These are phyloP conservation scores for Sindora glabra DNA, from an alignment of 306 rosid species.

Conservation along the genomic window DNA sequence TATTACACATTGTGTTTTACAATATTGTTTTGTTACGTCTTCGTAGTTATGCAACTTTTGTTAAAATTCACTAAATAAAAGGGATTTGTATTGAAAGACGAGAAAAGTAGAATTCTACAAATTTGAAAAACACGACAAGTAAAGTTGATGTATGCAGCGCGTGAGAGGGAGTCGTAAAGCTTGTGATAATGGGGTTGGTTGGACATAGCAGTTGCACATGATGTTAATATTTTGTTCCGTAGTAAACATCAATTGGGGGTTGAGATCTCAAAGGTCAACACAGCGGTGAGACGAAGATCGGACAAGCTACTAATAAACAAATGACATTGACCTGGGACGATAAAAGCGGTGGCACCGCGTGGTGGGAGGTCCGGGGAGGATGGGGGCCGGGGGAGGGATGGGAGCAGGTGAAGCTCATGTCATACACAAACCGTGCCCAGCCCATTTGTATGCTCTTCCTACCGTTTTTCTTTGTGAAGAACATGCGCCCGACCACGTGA, in stretches of 20 bases:
- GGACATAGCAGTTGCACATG: constrained; percentile 8
- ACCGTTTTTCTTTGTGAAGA: constrained; percentile 11
- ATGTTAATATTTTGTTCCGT: constrained; percentile 2
- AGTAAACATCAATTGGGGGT: not conserved
- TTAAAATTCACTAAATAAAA: too few relatives aligned
- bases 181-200: not conserved
- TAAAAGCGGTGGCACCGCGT: constrained; percentile 16
- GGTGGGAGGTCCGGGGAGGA: not conserved
- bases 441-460: not conserved
- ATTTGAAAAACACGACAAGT: too few relatives aligned
- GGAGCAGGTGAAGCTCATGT: not conserved
- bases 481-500: constrained; percentile 32
- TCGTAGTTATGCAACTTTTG: too few relatives aligned
- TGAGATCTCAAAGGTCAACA: constrained; percentile 11
- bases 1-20: too few relatives aligned
- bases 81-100: too few relatives aligned
- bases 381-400: not conserved
- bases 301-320: constrained; percentile 22
- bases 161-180: constrained; percentile 4
- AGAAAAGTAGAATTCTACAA: too few relatives aligned
- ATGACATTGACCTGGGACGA: constrained; percentile 18
- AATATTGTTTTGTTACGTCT: too few relatives aligned
- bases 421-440: constrained; percentile 15
- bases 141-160: not conserved
- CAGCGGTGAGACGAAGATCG: not conserved